Evolutionary conservation across 768 basidiomycete species (phyloP).

Genomic region (Tephrocybe sp.): DNA sequence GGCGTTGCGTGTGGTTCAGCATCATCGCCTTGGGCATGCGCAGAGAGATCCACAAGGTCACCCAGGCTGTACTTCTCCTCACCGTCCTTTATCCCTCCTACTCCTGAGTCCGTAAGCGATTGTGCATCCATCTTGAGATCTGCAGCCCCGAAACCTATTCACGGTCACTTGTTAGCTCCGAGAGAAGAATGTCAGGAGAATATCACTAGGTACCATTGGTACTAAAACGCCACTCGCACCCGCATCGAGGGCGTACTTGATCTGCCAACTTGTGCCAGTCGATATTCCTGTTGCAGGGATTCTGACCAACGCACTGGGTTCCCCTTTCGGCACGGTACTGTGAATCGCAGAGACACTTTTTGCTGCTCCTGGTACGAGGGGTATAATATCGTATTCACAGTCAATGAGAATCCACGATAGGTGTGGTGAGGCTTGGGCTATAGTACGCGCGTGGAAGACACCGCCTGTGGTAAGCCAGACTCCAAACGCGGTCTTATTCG

Average conservation of each 20-base stretch:
- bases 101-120: neutral
- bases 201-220: too few relatives aligned
- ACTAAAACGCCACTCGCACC: slow-evolving; percentile 66
- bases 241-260: slow-evolving; percentile 69
- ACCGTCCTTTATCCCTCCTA: neutral
- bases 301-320: slow-evolving; percentile 56
- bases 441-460: slow-evolving; percentile 54
- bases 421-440: slow-evolving; percentile 54
- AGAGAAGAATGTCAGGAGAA: too few relatives aligned
- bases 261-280: slow-evolving; percentile 63
- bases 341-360: slow-evolving; percentile 58
- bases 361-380: slow-evolving; percentile 54
- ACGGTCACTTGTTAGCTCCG: too few relatives aligned
- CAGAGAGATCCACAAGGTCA: slow-evolving; percentile 61
- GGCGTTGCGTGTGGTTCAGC: slow-evolving; percentile 45
- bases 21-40: slow-evolving; percentile 12
- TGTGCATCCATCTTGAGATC: slow-evolving; percentile 5
- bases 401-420: slow-evolving; percentile 67
- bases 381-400: slow-evolving; percentile 65
- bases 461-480: slow-evolving; percentile 66
- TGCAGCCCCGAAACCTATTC: neutral
- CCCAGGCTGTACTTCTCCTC: slow-evolving; percentile 50
- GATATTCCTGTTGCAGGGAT: slow-evolving; percentile 64
- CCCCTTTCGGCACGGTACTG: slow-evolving; percentile 38
- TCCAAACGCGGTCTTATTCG: slow-evolving; percentile 63